Percentiles rank a stretch among this genome's conserved stretches.
Evolutionary conservation across 2,329 filamentous ascomycete genomes (phyloP).

Genomic region (Nothophoma quercina): DNA sequence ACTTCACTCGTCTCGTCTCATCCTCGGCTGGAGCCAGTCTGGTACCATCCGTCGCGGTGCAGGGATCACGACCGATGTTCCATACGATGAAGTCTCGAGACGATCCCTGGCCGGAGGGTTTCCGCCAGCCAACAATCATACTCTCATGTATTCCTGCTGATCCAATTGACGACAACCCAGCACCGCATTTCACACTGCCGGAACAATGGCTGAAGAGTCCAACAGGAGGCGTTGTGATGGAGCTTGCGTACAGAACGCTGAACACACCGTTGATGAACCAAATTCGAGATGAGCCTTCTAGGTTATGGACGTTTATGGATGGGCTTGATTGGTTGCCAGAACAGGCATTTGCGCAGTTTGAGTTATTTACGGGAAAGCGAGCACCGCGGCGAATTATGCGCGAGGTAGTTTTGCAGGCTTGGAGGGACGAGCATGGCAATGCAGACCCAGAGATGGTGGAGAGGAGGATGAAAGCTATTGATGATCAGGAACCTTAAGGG

Average conservation of each 20-base stretch:
- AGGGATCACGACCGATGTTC: slow-evolving; percentile 55
- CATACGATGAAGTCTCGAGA: slow-evolving; percentile 66
- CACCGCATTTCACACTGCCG: slow-evolving; percentile 75
- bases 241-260: slow-evolving; percentile 75
- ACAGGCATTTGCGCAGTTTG: slow-evolving; percentile 82
- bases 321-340: slow-evolving; percentile 79
- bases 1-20: slow-evolving; percentile 67
- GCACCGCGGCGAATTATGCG: slow-evolving; percentile 77
- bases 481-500: slow-evolving; percentile 44
- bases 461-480: slow-evolving; percentile 43
- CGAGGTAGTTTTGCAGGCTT: slow-evolving; percentile 61
- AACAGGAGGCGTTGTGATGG: slow-evolving; percentile 78
- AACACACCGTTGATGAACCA: slow-evolving; percentile 75
- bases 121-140: slow-evolving; percentile 74
- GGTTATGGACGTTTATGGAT: slow-evolving; percentile 78
- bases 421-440: slow-evolving; percentile 44
- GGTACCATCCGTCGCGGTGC: slow-evolving; percentile 21
- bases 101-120: slow-evolving; percentile 70
- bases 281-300: slow-evolving; percentile 65
- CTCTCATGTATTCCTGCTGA: slow-evolving; percentile 79
- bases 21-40: slow-evolving; percentile 27
- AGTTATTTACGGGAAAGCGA: slow-evolving; percentile 77
- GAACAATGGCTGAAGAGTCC: slow-evolving; percentile 73
- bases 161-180: slow-evolving; percentile 67
- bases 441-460: slow-evolving; percentile 42